Conservation (phyloP, 1,284 basidiomycete genomes). For the Leccinum variabile region DNA sequence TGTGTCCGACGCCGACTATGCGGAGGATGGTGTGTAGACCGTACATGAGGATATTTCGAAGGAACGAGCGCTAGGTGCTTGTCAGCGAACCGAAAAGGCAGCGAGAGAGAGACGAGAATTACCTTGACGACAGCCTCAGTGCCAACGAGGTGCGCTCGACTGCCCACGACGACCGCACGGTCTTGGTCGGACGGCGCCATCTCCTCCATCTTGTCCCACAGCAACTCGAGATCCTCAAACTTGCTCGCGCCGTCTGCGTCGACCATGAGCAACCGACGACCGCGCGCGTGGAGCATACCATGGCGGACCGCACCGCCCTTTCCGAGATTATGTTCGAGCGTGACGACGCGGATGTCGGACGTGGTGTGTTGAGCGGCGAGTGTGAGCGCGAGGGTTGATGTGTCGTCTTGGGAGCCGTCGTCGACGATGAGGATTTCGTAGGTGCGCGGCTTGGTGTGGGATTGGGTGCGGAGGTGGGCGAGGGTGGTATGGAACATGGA, state of each 20-base stretch:
- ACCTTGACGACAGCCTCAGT: slow-evolving; percentile 95
- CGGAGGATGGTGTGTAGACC: slow-evolving; percentile 83
- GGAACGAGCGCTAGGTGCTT: slow-evolving; percentile 65
- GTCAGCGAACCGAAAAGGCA: background rate
- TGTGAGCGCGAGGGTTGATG: slow-evolving; percentile 62
- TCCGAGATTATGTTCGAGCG: slow-evolving; percentile 79
- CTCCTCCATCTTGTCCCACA: slow-evolving; percentile 74
- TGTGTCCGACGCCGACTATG: slow-evolving; percentile 82
- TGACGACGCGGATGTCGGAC: slow-evolving; percentile 71
- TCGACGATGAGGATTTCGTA: slow-evolving; percentile 88
- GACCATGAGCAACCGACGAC: slow-evolving; percentile 82
- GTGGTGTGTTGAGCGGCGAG: slow-evolving; percentile 58
- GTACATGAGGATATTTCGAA: slow-evolving; percentile 93
- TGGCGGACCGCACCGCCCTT: slow-evolving; percentile 93
- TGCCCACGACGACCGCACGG: slow-evolving; percentile 76
- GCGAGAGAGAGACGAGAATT: background rate
- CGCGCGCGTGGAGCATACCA: slow-evolving; percentile 81
- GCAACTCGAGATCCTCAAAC: slow-evolving; percentile 75
- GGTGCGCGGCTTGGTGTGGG: slow-evolving; percentile 32
- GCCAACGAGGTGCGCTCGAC: slow-evolving; percentile 87
- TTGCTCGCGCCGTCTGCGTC: slow-evolving; percentile 92
- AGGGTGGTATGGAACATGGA: slow-evolving; percentile 79
- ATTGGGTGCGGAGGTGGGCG: slow-evolving; percentile 38
- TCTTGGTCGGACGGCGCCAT: slow-evolving; percentile 38
- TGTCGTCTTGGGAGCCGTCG: slow-evolving; percentile 84